phyloP scores from a whole-genome alignment of 495 filamentous ascomycete genomes.

The Haplographium delicatum region DNA sequence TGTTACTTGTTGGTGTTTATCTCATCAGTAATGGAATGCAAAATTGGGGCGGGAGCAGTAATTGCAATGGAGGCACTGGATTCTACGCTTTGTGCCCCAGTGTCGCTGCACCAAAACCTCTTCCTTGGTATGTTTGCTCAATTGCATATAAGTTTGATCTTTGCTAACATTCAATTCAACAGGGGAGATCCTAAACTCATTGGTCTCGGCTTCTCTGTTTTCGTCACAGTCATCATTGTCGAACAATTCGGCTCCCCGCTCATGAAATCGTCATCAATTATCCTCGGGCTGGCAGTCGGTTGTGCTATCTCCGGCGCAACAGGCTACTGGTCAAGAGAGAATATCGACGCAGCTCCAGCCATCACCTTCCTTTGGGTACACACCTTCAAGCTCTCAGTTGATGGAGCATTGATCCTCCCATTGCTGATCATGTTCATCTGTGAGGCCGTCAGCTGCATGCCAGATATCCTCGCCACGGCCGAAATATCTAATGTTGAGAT shows the following conservation, averaged over 20 bases:
- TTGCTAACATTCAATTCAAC: not conserved
- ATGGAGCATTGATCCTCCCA: constrained; percentile 33
- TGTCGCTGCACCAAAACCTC: constrained; percentile 21
- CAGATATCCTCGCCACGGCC: constrained; percentile 35
- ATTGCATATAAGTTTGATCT: no score
- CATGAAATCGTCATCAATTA: constrained; percentile 35
- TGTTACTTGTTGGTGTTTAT: constrained; percentile 34
- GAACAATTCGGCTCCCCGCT: constrained; percentile 35
- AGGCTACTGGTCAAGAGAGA: constrained; percentile 29
- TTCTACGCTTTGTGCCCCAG: constrained; percentile 31
- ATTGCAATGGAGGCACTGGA: constrained; percentile 27
- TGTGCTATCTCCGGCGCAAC: constrained; percentile 31
- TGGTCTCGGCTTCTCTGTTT: constrained; percentile 35
- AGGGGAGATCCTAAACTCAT: constrained; percentile 28
- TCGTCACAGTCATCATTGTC: constrained; percentile 32
- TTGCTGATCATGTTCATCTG: constrained; percentile 44
- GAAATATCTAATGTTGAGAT: constrained; percentile 35
- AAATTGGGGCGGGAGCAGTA: constrained; percentile 35
- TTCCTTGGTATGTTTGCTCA: constrained; percentile 17
- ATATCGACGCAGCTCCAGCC: constrained; percentile 30
- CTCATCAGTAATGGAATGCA: constrained; percentile 33
- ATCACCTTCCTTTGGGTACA: constrained; percentile 34
- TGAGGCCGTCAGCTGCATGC: constrained; percentile 35
- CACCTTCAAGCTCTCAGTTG: constrained; percentile 35
- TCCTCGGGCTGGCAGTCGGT: constrained; percentile 31